Base-by-base conservation (phyloP, 371 early-diverging fungal genomes). In the Paraphysoderma sedebokerense region DNA sequence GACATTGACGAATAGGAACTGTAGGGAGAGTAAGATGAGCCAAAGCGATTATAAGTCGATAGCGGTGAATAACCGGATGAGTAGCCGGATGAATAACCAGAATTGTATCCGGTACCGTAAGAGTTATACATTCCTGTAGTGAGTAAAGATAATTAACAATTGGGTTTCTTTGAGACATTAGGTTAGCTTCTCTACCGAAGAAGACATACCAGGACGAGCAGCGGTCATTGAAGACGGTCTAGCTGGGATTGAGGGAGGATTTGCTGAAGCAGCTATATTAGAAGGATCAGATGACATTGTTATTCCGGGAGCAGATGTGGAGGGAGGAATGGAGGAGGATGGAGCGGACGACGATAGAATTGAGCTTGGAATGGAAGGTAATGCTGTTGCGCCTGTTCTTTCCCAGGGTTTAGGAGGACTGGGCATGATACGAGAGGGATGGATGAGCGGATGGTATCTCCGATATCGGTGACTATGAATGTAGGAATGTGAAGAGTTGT, bases 321-420 rank as follows among this genome's bases (percentile, higher is more conserved):
- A 26, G 52, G 42, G 33, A 50, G 57, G 47, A 56, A 51, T 9
- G 47, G 44, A 8, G 12, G 13, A 32, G 3, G 49, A 23, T 5
- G 51, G 47, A 20, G 55, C 22, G 24, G 63, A 40, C 35, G 46
- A n/a, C n/a, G n/a, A n/a, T n/a, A n/a, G n/a, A n/a, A n/a, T n/a
- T n/a, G n/a, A n/a, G n/a, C n/a, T n/a, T n/a, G n/a, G n/a, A n/a
- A n/a, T n/a, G n/a, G n/a, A n/a, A n/a, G n/a, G n/a, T n/a, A n/a
- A n/a, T n/a, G n/a, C 53, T 17, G 48, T 55, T 41, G 56, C 62
- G 44, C 23, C 5, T 45, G 63, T 73, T 46, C 66, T 59, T 62
- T 92, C 93, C 93, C 93, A 92, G 33, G 93, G 93, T 55, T 92
- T 92, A 54, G 89, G 85, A 42, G 93, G 93, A 34, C 87, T 86